Conservation (phyloP, 768 basidiomycete species). For the Cystobasidium onofrii region DNA sequence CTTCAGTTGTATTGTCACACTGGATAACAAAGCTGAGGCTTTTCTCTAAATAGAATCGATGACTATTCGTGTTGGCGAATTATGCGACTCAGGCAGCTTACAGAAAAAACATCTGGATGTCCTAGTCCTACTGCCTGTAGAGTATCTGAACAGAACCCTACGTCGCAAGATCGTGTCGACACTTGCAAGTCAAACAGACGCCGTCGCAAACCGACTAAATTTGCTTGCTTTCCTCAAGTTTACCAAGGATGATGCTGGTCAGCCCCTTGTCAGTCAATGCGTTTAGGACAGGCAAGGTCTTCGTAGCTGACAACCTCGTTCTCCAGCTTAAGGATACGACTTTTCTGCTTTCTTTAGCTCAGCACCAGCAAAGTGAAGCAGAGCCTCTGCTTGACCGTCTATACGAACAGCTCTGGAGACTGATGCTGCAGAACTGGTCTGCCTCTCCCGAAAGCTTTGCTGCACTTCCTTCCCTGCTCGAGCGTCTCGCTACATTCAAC, state of each 20-base stretch:
- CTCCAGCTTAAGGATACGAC: conserved; percentile 12
- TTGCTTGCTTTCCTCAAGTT: not conserved
- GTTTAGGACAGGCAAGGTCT: not conserved
- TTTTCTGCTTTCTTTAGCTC: not conserved
- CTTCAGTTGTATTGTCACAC: not conserved
- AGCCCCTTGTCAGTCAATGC: not conserved
- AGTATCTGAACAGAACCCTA: conserved; percentile 12
- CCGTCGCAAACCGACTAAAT: not conserved
- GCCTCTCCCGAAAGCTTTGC: conserved; percentile 3
- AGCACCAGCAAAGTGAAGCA: not conserved
- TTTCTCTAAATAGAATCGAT: not conserved
- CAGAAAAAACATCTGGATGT: not conserved
- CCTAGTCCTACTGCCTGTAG: not conserved
- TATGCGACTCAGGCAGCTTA: not conserved
- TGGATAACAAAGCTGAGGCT: not conserved
- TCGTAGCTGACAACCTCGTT: not conserved
- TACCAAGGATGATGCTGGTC: conserved; percentile 16
- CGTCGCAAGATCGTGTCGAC: not conserved
- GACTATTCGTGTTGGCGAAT: not conserved
- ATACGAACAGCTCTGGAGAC: conserved; percentile 16
- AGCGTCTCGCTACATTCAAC: not conserved
- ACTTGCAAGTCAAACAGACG: not conserved
- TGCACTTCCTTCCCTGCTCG: not conserved
- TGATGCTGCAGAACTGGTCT: conserved; percentile 8
- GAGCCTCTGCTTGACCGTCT: not conserved